Evolutionary conservation across 176 grass and related monocot genomes (phyloP).

Genomic region (Phyllostachys edulis): DNA sequence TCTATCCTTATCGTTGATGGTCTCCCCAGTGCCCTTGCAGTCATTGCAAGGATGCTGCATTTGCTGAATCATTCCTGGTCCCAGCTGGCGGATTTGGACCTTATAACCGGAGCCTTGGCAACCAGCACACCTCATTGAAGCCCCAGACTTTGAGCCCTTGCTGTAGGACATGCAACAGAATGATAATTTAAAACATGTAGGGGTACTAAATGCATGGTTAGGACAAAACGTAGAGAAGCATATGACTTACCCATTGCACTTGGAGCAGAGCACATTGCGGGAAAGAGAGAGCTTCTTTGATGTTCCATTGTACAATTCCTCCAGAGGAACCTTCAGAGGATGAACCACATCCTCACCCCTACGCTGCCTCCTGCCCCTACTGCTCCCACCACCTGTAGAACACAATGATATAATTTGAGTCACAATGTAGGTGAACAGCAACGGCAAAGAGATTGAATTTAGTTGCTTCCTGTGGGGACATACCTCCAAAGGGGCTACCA

Average conservation of each 20-base stretch:
- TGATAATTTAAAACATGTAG: background rate
- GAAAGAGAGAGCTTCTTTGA: conserved; percentile 83
- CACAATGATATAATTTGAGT: background rate
- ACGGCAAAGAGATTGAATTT: background rate
- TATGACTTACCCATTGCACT: conserved; percentile 64
- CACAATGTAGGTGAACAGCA: background rate
- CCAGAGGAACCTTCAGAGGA: conserved; percentile 73
- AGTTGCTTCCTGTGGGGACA: background rate
- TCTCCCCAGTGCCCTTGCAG: conserved; percentile 81
- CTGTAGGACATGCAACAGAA: conserved; percentile 23
- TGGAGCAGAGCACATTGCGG: conserved; percentile 71
- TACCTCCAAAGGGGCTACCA: conserved; percentile 77
- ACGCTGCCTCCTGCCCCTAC: conserved; percentile 71
- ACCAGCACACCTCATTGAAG: conserved; percentile 53
- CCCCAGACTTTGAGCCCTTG: conserved; percentile 84
- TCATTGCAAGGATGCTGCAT: conserved; percentile 88
- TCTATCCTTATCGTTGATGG: conserved; percentile 72
- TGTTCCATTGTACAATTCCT: conserved; percentile 83
- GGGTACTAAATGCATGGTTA: fast-evolving
- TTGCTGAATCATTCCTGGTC: conserved; percentile 87
- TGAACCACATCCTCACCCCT: conserved; percentile 88
- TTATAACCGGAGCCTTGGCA: conserved; percentile 74
- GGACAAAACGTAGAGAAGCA: fast-evolving
- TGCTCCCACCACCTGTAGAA: conserved; percentile 58
- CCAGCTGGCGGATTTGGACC: conserved; percentile 69